A percentile compares a stretch with the other conserved stretches of the same genome.
phyloP scores from a whole-genome alignment of 345 rosid species.

The Citrus reticulata region DNA sequence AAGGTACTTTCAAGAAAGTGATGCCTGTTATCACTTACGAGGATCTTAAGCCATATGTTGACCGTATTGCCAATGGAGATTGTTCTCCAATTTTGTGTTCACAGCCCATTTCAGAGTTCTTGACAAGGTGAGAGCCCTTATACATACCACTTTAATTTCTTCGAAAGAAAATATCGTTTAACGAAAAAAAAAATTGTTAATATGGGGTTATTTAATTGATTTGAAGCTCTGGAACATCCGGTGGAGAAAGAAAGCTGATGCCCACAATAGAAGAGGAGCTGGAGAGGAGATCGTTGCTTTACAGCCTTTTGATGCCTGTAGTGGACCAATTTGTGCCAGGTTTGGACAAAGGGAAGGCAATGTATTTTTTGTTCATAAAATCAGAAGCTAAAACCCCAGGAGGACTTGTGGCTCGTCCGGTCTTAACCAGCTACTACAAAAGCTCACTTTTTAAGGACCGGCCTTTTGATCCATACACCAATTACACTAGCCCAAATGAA shows the following conservation, averaged over 20 bases:
- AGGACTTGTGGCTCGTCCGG: slow-evolving; percentile 58
- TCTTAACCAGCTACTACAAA: slow-evolving; percentile 58
- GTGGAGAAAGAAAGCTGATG: slow-evolving; percentile 63
- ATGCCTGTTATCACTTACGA: slow-evolving; percentile 46
- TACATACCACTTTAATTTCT: neutral
- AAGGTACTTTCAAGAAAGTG: slow-evolving; percentile 40
- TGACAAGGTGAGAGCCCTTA: slow-evolving; percentile 38
- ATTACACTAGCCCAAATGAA: slow-evolving; percentile 53
- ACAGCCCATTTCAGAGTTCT: slow-evolving; percentile 51
- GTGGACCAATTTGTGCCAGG: slow-evolving; percentile 45
- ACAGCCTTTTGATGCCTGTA: slow-evolving; percentile 54
- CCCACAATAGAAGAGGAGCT: slow-evolving; percentile 49
- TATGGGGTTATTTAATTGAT: neutral
- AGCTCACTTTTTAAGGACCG: slow-evolving; percentile 47
- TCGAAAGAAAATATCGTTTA: neutral
- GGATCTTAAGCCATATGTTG: slow-evolving; percentile 43
- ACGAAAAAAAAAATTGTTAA: too few relatives aligned
- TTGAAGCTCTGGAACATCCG: slow-evolving; percentile 56
- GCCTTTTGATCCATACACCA: slow-evolving; percentile 47
- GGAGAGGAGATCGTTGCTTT: slow-evolving; percentile 45
- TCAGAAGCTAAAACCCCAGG: slow-evolving; percentile 54
- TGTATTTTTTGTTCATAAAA: slow-evolving; percentile 61
- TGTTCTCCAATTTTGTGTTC: slow-evolving; percentile 48
- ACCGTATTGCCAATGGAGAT: slow-evolving; percentile 54
- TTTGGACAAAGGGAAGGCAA: slow-evolving; percentile 52